A percentile compares a stretch with the other conserved stretches of the same genome.
Evolutionary conservation across 768 basidiomycete species (phyloP).

Genomic region (Pisolithus tinctorius): DNA sequence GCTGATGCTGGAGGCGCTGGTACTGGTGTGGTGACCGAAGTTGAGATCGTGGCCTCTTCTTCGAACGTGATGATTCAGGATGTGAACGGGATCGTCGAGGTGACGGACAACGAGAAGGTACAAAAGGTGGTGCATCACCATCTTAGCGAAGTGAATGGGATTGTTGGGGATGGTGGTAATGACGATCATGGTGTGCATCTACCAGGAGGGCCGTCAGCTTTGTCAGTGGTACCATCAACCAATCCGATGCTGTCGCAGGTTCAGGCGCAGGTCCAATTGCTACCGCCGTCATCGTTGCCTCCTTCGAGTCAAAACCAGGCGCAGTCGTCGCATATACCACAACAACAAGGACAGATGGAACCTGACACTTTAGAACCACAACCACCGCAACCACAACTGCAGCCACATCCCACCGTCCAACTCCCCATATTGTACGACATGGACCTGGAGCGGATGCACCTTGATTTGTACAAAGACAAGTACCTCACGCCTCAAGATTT

Average conservation of each 20-base stretch:
- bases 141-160: too few relatives aligned
- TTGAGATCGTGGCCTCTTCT: conserved; percentile 30
- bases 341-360: too few relatives aligned
- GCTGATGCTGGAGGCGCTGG: background rate
- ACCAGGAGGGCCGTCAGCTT: too few relatives aligned
- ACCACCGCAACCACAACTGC: background rate
- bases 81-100: conserved; percentile 38
- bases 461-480: conserved; percentile 72
- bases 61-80: conserved; percentile 33
- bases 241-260: conserved; percentile 14
- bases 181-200: too few relatives aligned
- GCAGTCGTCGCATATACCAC: too few relatives aligned
- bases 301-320: too few relatives aligned
- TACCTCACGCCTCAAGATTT: conserved; percentile 89
- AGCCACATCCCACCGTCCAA: background rate
- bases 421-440: conserved; percentile 65
- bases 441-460: conserved; percentile 89
- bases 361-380: background rate
- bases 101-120: conserved; percentile 29
- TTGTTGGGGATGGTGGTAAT: too few relatives aligned
- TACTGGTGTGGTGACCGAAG: conserved; percentile 10
- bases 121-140: conserved; percentile 12
- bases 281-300: background rate
- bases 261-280: conserved; percentile 19
- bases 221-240: too few relatives aligned